These are phyloP conservation scores for Mycena floridula DNA, from an alignment of 768 basidiomycete genomes.

Conservation along the genomic window DNA sequence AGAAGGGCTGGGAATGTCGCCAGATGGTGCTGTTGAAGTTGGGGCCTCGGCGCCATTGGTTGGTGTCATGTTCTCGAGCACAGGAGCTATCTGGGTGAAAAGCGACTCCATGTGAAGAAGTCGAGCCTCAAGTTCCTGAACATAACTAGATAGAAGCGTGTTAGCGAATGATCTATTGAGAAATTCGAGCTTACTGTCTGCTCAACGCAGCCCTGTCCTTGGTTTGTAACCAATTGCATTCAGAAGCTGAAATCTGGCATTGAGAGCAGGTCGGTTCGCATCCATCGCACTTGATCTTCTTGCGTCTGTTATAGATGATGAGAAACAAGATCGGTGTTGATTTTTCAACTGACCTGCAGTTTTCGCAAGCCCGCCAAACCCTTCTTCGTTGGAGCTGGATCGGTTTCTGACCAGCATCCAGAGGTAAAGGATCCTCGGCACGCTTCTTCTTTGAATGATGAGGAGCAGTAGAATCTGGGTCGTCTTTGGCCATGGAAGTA, in stretches of 20 bases:
- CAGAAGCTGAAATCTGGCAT: slow-evolving; percentile 65
- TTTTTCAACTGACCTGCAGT: slow-evolving; percentile 55
- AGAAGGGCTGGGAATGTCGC: slow-evolving; percentile 17
- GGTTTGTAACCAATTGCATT: slow-evolving; percentile 87
- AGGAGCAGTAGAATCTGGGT: slow-evolving; percentile 41
- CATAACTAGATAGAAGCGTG: slow-evolving; percentile 52
- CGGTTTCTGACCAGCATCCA: slow-evolving; percentile 61
- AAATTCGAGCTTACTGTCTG: slow-evolving; percentile 60
- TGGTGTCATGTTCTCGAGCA: slow-evolving; percentile 63
- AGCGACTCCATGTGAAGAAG: slow-evolving; percentile 83
- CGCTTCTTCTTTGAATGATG: slow-evolving; percentile 76
- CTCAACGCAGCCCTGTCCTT: slow-evolving; percentile 88
- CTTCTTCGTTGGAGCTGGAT: slow-evolving; percentile 72
- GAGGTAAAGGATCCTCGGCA: slow-evolving; percentile 46
- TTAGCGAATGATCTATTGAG: slow-evolving; percentile 8
- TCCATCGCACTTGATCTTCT: slow-evolving; percentile 94
- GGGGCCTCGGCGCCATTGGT: slow-evolving; percentile 33
- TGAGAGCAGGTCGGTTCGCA: slow-evolving; percentile 83
- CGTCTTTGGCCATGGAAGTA: slow-evolving; percentile 40
- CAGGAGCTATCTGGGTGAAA: slow-evolving; percentile 78
- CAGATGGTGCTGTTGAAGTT: slow-evolving; percentile 19
- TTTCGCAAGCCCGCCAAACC: slow-evolving; percentile 89
- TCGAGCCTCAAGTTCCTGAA: slow-evolving; percentile 85
- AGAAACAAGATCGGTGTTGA: slow-evolving; percentile 6
- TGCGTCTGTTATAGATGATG: slow-evolving; percentile 45